phyloP scores from a whole-genome alignment of 2,329 filamentous ascomycete genomes.

The Celoporthe dispersa region DNA sequence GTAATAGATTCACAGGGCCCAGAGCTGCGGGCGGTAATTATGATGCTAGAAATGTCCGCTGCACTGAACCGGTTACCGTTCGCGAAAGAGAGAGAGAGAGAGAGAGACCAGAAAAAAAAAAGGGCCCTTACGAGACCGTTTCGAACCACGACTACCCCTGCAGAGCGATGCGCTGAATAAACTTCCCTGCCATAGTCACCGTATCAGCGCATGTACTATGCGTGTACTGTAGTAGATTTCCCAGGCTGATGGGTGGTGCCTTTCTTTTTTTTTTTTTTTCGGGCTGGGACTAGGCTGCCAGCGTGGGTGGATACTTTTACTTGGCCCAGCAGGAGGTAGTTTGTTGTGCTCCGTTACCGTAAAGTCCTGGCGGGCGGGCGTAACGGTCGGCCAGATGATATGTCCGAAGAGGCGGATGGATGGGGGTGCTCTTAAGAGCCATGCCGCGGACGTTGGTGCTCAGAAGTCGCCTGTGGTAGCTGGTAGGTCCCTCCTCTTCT shows the following conservation, averaged over 20 bases:
- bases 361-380: constrained; percentile 8
- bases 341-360: background rate
- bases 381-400: constrained; percentile 18
- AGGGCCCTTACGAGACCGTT: constrained; percentile 19
- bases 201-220: background rate
- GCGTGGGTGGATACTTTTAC: constrained; percentile 24
- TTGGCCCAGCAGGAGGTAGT: constrained; percentile 23
- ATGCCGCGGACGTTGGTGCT: background rate
- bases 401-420: constrained; percentile 12
- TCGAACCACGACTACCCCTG: constrained; percentile 23
- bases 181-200: background rate
- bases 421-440: background rate
- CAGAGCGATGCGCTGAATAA: background rate
- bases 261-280: background rate
- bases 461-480: background rate
- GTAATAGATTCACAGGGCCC: constrained; percentile 26
- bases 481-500: background rate
- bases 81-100: background rate
- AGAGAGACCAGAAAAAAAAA: background rate
- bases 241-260: constrained; percentile 26
- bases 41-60: constrained; percentile 25
- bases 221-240: background rate
- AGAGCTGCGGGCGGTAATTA: constrained; percentile 18
- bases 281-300: constrained; percentile 18
- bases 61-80: constrained; percentile 26